Conservation (phyloP, 2,329 filamentous ascomycete species). For the Aspergillus oerlinghausenensis region DNA sequence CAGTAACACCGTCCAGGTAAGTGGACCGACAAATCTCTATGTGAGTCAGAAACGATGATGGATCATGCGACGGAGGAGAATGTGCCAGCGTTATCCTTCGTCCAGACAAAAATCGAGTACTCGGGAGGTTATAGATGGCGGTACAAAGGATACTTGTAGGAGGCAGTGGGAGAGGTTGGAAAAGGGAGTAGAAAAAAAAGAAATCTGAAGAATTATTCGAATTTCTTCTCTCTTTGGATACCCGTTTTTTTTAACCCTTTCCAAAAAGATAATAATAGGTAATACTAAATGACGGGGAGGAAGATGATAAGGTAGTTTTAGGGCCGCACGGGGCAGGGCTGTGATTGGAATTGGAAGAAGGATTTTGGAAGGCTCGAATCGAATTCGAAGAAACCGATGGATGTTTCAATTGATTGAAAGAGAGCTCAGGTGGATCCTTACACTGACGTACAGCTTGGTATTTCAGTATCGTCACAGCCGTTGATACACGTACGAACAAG, state of each 20-base stretch:
- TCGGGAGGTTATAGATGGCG: conserved; percentile 6
- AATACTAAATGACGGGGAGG: conserved; percentile 5
- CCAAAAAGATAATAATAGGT: neutral
- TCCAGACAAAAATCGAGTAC: conserved; percentile 4
- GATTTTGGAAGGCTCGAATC: conserved; percentile 22
- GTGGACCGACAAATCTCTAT: conserved; percentile 1
- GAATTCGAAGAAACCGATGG: conserved; percentile 22
- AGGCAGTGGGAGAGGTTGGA: neutral
- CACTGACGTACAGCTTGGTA: conserved; percentile 14
- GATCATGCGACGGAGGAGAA: conserved; percentile 23
- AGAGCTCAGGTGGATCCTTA: conserved; percentile 15
- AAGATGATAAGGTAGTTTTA: conserved; percentile 10
- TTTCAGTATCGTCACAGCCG: conserved; percentile 8
- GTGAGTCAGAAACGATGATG: conserved; percentile 20
- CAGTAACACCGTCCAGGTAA: conserved; percentile 19
- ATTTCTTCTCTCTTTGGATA: neutral
- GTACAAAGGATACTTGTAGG: conserved; percentile 1
- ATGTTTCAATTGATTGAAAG: conserved; percentile 23
- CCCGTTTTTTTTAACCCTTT: neutral
- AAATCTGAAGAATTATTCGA: neutral
- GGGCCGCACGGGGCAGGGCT: neutral
- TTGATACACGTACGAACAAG: conserved; percentile 6
- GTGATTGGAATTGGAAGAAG: conserved; percentile 11
- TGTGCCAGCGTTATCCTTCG: conserved; percentile 12
- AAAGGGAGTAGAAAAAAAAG: neutral